Conservation (phyloP, 2,329 filamentous ascomycete genomes). For the Diaporthe sp. region DNA sequence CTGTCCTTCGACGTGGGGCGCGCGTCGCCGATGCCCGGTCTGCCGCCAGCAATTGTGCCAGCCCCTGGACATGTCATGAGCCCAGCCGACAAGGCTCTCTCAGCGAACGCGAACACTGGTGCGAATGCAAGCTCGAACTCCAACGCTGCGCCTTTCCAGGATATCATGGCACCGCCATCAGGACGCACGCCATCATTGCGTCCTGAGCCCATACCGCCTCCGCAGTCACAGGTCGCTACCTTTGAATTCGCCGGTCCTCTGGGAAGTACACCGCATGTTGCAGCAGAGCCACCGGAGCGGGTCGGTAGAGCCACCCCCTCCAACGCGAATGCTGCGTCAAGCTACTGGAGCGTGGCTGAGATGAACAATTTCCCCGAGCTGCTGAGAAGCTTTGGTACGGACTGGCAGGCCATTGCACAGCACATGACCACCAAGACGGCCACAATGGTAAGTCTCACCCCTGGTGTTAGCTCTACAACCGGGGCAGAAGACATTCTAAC, state of each 20-base stretch:
- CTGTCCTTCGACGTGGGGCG: constrained; percentile 40
- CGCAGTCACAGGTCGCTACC: constrained; percentile 62
- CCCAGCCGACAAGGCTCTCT: constrained; percentile 34
- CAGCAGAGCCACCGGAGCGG: constrained; percentile 57
- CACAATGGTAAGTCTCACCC: constrained; percentile 76
- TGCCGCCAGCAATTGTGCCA: constrained; percentile 59
- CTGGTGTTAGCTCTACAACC: background rate
- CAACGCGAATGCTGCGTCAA: constrained; percentile 71
- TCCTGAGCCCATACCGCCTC: constrained; percentile 65
- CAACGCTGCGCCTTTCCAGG: constrained; percentile 52
- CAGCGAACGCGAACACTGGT: constrained; percentile 42
- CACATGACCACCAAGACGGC: constrained; percentile 89
- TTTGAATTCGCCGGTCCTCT: constrained; percentile 63
- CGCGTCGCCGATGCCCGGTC: constrained; percentile 51
- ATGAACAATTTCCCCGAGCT: constrained; percentile 81
- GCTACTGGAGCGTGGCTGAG: constrained; percentile 91
- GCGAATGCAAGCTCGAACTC: constrained; percentile 35
- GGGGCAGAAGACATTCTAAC: constrained; percentile 42
- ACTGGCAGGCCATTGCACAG: constrained; percentile 81
- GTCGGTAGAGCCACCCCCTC: constrained; percentile 56
- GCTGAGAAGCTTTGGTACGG: constrained; percentile 81
- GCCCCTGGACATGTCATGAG: constrained; percentile 45
- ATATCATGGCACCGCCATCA: constrained; percentile 70
- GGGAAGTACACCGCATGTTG: constrained; percentile 44
- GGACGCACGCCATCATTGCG: constrained; percentile 62